These are phyloP conservation scores for Sicyos baderoa DNA, from an alignment of 306 rosid species.

Conservation along the genomic window DNA sequence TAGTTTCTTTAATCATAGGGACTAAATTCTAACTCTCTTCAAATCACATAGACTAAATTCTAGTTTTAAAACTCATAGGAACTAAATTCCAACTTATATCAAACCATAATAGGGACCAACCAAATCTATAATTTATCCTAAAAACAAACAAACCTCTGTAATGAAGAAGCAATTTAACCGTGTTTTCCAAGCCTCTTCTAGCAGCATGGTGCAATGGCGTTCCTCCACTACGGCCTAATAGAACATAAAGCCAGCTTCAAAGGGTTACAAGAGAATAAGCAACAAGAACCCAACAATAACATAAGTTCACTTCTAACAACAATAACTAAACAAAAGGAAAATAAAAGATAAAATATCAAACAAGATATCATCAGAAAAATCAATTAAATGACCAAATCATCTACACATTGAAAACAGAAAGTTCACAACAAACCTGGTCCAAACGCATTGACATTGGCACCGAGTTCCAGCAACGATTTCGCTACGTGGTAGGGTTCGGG, in stretches of 20 bases:
- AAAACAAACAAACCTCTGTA: slow-evolving; percentile 50
- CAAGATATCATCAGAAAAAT: not conserved
- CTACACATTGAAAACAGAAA: not conserved
- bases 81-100: too few relatives aligned
- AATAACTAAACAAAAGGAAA: not conserved
- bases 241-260: slow-evolving; percentile 1
- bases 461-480: slow-evolving; percentile 71
- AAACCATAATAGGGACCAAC: too few relatives aligned
- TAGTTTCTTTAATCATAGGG: too few relatives aligned
- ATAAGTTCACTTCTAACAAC: not conserved
- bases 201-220: slow-evolving; percentile 96
- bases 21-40: too few relatives aligned
- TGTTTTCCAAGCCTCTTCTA: slow-evolving; percentile 66
- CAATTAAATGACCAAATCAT: not conserved
- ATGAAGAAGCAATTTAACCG: slow-evolving; percentile 65
- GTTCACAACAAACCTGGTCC: slow-evolving; percentile 56
- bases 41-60: too few relatives aligned
- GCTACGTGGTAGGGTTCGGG: slow-evolving; percentile 55
- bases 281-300: not conserved
- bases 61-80: too few relatives aligned
- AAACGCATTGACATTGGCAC: slow-evolving; percentile 80
- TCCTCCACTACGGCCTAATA: slow-evolving; percentile 41
- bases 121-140: too few relatives aligned
- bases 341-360: not conserved
- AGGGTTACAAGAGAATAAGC: slow-evolving; percentile 1